These are phyloP conservation scores for Phytophthora hybrid DNA, from an alignment of 352 stramenopile genomes.

Conservation along the genomic window DNA sequence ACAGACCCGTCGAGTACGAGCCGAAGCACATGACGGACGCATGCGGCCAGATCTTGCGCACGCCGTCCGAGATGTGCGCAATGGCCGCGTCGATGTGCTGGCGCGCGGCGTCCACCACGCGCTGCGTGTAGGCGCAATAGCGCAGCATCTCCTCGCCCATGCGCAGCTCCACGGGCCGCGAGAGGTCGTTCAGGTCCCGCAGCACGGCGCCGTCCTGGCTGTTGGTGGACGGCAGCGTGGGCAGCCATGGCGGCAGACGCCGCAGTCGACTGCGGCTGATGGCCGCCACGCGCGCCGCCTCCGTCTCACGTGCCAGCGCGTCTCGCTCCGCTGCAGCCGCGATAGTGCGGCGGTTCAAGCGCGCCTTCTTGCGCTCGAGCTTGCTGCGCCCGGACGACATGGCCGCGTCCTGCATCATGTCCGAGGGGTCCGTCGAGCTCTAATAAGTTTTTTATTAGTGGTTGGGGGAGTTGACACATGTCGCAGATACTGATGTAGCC, in stretches of 20 bases:
- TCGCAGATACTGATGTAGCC: conserved; percentile 1
- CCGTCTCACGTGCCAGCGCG: conserved; percentile 34
- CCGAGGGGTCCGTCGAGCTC: no score
- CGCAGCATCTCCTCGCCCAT: conserved; percentile 69
- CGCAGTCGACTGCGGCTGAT: conserved; percentile 39
- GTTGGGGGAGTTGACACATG: conserved; percentile 10
- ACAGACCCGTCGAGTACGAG: conserved; percentile 88
- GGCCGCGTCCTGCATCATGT: neutral
- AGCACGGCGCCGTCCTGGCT: conserved; percentile 26
- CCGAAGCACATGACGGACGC: conserved; percentile 81
- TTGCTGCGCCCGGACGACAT: no score
- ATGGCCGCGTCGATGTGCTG: conserved; percentile 78
- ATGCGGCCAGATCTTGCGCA: conserved; percentile 81
- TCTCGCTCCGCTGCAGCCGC: conserved; percentile 33
- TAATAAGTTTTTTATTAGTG: conserved; percentile 11
- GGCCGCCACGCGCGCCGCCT: conserved; percentile 38
- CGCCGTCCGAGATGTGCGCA: conserved; percentile 65
- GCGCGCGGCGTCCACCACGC: conserved; percentile 59
- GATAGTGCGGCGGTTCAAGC: conserved; percentile 51
- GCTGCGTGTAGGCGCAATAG: conserved; percentile 75
- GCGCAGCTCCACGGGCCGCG: conserved; percentile 24
- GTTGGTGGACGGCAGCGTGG: conserved; percentile 33
- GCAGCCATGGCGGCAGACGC: conserved; percentile 43
- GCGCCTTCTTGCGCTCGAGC: conserved; percentile 52
- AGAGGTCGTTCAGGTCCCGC: conserved; percentile 30